phyloP scores from a whole-genome alignment of 305 asterid species.

The Coffea humblotiana region DNA sequence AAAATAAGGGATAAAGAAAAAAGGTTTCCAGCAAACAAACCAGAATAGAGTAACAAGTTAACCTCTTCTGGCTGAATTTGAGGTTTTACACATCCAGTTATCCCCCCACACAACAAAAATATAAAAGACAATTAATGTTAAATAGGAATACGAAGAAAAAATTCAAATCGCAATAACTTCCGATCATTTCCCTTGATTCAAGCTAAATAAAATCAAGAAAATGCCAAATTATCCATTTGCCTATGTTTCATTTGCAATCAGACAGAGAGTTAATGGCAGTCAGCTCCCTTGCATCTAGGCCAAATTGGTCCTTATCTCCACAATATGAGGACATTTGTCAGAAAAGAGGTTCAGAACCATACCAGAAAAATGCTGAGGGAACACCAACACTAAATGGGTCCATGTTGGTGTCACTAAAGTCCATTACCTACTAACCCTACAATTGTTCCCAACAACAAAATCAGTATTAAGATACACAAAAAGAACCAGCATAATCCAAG shows the following conservation, averaged over 20 bases:
- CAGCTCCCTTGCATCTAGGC: slow-evolving; percentile 23
- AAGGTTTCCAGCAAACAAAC: neutral
- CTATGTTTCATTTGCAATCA: neutral
- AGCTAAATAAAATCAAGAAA: neutral
- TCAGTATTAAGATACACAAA: slow-evolving; percentile 39
- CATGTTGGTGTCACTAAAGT: slow-evolving; percentile 55
- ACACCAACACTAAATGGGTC: slow-evolving; percentile 53
- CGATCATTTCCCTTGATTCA: neutral
- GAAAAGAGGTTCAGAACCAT: slow-evolving; percentile 39
- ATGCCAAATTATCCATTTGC: neutral
- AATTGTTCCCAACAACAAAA: slow-evolving; percentile 39
- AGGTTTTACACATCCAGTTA: neutral
- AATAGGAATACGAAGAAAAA: neutral
- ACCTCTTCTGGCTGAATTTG: neutral
- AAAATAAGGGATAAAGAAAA: too few species aligned
- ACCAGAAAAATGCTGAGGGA: slow-evolving; percentile 53
- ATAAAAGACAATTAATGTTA: neutral
- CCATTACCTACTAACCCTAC: slow-evolving; percentile 50
- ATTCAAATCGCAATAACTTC: neutral
- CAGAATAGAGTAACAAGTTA: neutral
- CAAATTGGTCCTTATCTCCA: slow-evolving; percentile 28
- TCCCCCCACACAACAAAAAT: neutral
- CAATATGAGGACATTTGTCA: slow-evolving; percentile 23
- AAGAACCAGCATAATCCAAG: slow-evolving; percentile 30
- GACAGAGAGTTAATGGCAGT: neutral